Evolutionary conservation across 495 filamentous ascomycete genomes (phyloP).

Genomic region (Patellaria atrata): DNA sequence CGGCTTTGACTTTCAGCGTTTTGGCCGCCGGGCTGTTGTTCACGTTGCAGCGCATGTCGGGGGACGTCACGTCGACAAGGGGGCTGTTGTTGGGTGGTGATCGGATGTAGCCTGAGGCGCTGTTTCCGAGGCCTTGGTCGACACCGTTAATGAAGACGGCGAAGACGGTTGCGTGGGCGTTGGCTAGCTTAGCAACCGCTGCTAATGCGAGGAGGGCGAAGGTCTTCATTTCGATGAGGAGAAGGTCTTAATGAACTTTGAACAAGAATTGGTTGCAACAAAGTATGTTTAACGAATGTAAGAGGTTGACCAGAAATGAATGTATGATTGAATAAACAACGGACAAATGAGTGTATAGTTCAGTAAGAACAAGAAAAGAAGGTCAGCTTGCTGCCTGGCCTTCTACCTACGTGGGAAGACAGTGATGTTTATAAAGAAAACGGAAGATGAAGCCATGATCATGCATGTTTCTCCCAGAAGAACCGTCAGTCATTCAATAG

Average conservation of each 20-base stretch:
- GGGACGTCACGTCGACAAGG: constrained; percentile 33
- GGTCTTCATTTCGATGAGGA: constrained; percentile 27
- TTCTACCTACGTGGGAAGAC: constrained; percentile 1
- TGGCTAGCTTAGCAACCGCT: constrained; percentile 25
- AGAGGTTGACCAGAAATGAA: constrained; percentile 2
- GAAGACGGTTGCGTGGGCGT: constrained; percentile 33
- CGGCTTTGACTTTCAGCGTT: constrained; percentile 31
- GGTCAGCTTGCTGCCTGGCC: constrained; percentile 13
- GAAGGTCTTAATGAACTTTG: too few species aligned
- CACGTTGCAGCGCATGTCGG: constrained; percentile 35
- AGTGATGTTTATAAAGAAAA: too few species aligned
- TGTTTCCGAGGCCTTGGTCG: constrained; percentile 31
- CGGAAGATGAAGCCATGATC: too few species aligned
- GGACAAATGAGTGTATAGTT: background rate
- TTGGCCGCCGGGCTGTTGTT: constrained; percentile 24
- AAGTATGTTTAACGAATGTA: too few species aligned
- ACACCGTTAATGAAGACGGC: constrained; percentile 33
- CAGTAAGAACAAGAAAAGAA: constrained; percentile 2
- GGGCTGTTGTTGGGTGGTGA: constrained; percentile 35
- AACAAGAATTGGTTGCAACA: too few species aligned
- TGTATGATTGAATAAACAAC: constrained; percentile 10
- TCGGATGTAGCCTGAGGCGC: constrained; percentile 30
- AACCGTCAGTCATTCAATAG: too few species aligned
- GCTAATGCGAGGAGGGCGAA: constrained; percentile 26
- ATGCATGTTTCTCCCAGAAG: too few species aligned